Conservation (phyloP, 495 filamentous ascomycete species). For the Podospora appendiculata region DNA sequence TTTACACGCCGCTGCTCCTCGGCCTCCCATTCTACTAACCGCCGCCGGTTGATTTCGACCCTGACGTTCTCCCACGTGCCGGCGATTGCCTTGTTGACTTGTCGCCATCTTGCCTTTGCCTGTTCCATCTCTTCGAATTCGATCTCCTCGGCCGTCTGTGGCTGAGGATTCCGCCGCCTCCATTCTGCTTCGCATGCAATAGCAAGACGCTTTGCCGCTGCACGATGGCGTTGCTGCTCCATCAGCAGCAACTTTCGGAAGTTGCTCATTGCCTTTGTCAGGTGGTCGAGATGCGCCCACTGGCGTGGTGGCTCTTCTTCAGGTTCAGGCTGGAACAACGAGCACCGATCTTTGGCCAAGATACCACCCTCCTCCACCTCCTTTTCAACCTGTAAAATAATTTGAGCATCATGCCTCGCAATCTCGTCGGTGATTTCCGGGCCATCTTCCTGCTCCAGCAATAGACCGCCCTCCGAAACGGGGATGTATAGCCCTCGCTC, state of each 20-base stretch:
- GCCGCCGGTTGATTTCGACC: slow-evolving; percentile 63
- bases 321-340: slow-evolving; percentile 66
- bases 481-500: slow-evolving; percentile 33
- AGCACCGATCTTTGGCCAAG: slow-evolving; percentile 63
- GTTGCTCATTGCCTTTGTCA: slow-evolving; percentile 70
- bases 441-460: slow-evolving; percentile 44
- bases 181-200: slow-evolving; percentile 53
- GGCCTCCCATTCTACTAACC: slow-evolving; percentile 72
- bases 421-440: slow-evolving; percentile 43
- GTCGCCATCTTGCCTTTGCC: slow-evolving; percentile 51
- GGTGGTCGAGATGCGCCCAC: slow-evolving; percentile 78
- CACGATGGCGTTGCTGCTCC: slow-evolving; percentile 66
- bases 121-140: slow-evolving; percentile 46
- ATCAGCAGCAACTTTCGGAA: slow-evolving; percentile 70
- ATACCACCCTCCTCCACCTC: slow-evolving; percentile 68
- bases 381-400: slow-evolving; percentile 55
- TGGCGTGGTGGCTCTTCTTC: slow-evolving; percentile 68
- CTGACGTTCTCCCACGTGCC: slow-evolving; percentile 74
- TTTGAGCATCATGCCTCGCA: slow-evolving; percentile 42
- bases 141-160: slow-evolving; percentile 63
- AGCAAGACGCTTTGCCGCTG: slow-evolving; percentile 58
- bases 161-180: slow-evolving; percentile 59
- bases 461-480: slow-evolving; percentile 42
- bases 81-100: slow-evolving; percentile 59
- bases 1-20: slow-evolving; percentile 76